Evolutionary conservation across 805 yeast species (phyloP).

Genomic region (Metschnikowia gruessii): DNA sequence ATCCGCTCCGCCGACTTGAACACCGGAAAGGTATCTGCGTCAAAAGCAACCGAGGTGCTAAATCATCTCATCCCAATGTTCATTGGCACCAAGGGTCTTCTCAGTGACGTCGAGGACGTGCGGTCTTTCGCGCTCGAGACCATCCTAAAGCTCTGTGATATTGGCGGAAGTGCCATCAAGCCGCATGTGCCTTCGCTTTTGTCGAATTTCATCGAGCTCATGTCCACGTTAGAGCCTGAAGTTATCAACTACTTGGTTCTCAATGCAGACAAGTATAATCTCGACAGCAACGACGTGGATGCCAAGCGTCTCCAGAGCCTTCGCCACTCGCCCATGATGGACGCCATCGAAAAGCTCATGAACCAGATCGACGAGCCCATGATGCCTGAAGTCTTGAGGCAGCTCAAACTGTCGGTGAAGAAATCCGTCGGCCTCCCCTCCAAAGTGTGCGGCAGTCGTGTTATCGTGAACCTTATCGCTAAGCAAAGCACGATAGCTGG

Average conservation of each 20-base stretch:
- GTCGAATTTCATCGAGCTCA: constrained; percentile 62
- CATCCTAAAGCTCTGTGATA: constrained; percentile 64
- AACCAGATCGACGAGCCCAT: constrained; percentile 50
- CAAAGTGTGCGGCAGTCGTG: constrained; percentile 77
- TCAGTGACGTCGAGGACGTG: constrained; percentile 85
- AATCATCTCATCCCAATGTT: constrained; percentile 70
- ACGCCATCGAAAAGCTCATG: constrained; percentile 70
- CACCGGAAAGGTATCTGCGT: constrained; percentile 35
- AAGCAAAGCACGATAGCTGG: constrained; percentile 47
- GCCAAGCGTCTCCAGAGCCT: constrained; percentile 70
- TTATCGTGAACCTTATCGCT: constrained; percentile 61
- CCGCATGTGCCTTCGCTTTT: constrained; percentile 69
- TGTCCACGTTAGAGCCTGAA: constrained; percentile 92
- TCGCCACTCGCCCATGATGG: constrained; percentile 85
- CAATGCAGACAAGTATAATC: constrained; percentile 84
- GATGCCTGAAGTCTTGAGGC: constrained; percentile 48
- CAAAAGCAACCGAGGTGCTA: constrained; percentile 47
- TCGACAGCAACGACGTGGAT: constrained; percentile 71
- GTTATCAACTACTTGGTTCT: constrained; percentile 78
- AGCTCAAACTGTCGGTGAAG: constrained; percentile 55
- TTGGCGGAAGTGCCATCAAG: constrained; percentile 56
- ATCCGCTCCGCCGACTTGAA: constrained; percentile 53
- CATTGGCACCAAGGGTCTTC: constrained; percentile 72
- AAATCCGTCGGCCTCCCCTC: constrained; percentile 87
- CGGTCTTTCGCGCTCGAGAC: constrained; percentile 72